A percentile compares a stretch with the other conserved stretches of the same genome.
These are phyloP conservation scores for Candida hungchunana DNA, from an alignment of 805 yeast genomes.

Conservation along the genomic window DNA sequence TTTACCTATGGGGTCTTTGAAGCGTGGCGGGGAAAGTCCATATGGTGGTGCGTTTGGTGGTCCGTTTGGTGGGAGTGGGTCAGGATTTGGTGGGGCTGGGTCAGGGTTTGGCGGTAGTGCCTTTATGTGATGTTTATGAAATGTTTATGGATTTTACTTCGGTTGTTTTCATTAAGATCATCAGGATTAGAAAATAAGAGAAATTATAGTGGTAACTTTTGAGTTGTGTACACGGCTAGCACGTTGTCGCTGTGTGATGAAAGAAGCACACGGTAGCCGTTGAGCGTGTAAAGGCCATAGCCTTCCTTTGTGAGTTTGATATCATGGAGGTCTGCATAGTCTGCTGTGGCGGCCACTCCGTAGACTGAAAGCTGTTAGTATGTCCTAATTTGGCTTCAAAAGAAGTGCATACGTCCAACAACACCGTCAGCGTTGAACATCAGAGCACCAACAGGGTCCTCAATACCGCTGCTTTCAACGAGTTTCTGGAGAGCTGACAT, in stretches of 20 bases:
- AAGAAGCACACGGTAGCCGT: conserved; percentile 11
- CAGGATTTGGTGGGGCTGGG: conserved; percentile 10
- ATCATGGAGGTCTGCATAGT: conserved; percentile 11
- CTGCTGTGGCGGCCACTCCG: conserved; percentile 13
- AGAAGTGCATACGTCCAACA: conserved; percentile 13
- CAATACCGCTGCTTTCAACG: conserved; percentile 13
- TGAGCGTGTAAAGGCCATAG: conserved; percentile 13
- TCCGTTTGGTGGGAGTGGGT: conserved; percentile 10
- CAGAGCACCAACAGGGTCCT: conserved; percentile 14
- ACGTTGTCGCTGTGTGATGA: conserved; percentile 12
- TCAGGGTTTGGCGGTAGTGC: no score
- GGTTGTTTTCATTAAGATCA: no score
- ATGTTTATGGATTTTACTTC: no score
- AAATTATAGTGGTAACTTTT: background rate
- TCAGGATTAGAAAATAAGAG: background rate
- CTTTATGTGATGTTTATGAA: no score
- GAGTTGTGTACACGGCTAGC: conserved; percentile 14
- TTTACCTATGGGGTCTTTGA: conserved; percentile 11
- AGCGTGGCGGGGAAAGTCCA: conserved; percentile 1
- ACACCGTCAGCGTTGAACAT: conserved; percentile 17
- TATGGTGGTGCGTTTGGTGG: conserved; percentile 2
- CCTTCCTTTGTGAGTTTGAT: conserved; percentile 18
- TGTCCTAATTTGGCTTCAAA: background rate
- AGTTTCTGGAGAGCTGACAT: conserved; percentile 9
- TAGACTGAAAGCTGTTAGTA: conserved; percentile 6